Base-by-base conservation (phyloP, 2,329 filamentous ascomycete species). In the Aspergillus texensis region DNA sequence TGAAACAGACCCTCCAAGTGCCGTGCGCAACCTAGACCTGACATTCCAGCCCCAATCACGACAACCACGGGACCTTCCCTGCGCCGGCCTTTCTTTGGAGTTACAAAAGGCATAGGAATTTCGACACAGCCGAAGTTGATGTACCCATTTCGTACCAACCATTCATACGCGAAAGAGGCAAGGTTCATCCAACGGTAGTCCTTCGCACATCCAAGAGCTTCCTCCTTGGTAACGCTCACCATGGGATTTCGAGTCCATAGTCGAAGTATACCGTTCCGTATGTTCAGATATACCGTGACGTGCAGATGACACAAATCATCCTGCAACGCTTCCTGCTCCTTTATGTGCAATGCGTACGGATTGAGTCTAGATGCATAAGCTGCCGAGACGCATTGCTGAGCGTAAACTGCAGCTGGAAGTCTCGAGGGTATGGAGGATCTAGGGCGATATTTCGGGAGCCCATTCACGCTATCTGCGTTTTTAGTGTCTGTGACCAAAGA, bases 41-140 rank as follows among this genome's bases (percentile, higher is more conserved):
- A 91, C 82, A 99, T 91, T n/a, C 95, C 95, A 61, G 94, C 95
- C 48, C 95, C 95, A 64, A 99, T 88, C 11, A 99, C 87, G 43
- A 93, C 89, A 60, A 99, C 86, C 0, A 89, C 95, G 74, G 89
- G 93, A 68, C 87, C 85, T 69, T 81, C 76, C 73, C 80, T 81
- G 74, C 76, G 71, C 68, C 82, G 68, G 69, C 74, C 74, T 74
- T 83, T 72, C 69, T 77, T 74, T 65, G 71, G 67, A 70, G 77
- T 68, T 73, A 71, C 72, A 54, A 75, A 72, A 58, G 77, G 82
- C 53, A 79, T 75, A 41, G 87, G 86, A n/a, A 93, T 81, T 72
- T 93, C 88, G 3, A 95, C 86, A 76, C 95, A 98, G 19, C 96
- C 95, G 76, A 93, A 97, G 77, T 99, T 99, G 81, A 99, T 96